Percentiles rank a stretch among this genome's conserved stretches.
phyloP scores from a whole-genome alignment of 768 basidiomycete species.

The Agrocybe pediades region DNA sequence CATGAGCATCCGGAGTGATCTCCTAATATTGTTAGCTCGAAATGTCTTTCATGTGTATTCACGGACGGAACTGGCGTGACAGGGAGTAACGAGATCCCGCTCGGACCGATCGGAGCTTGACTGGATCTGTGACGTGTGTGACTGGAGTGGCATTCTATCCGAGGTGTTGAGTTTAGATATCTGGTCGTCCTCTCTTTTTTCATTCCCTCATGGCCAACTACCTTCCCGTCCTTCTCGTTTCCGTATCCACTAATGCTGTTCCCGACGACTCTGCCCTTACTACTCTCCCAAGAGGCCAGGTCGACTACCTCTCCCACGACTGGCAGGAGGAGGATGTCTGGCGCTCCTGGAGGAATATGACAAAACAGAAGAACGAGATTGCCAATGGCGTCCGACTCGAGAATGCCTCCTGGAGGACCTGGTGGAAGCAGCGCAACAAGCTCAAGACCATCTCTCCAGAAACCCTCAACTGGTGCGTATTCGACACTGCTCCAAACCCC shows the following conservation, averaged over 20 bases:
- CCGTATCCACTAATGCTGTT: conserved; percentile 55
- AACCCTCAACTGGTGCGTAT: conserved; percentile 92
- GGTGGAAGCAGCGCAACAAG: conserved; percentile 99
- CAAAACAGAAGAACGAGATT: conserved; percentile 97
- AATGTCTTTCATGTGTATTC: not conserved
- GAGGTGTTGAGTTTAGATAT: conserved; percentile 1
- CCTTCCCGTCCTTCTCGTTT: conserved; percentile 69
- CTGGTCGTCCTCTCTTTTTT: conserved; percentile 6
- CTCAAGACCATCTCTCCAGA: conserved; percentile 95
- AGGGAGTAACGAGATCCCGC: conserved; percentile 6
- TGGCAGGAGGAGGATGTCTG: conserved; percentile 99
- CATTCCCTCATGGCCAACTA: conserved; percentile 57
- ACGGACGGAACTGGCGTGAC: conserved; percentile 21
- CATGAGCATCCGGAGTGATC: too few relatives aligned
- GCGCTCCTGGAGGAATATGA: conserved; percentile 99
- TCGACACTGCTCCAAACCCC: conserved; percentile 5
- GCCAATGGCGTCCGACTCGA: conserved; percentile 93
- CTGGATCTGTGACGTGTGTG: not conserved
- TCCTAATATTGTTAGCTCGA: too few relatives aligned
- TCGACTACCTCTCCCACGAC: conserved; percentile 97
- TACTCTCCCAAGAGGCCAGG: conserved; percentile 88
- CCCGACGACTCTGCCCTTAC: conserved; percentile 81
- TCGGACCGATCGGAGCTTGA: conserved; percentile 18
- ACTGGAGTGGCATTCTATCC: not conserved
- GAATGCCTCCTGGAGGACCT: conserved; percentile 98